These are phyloP conservation scores for Rhodofomes roseus DNA, from an alignment of 1,284 basidiomycete species.

Conservation along the genomic window DNA sequence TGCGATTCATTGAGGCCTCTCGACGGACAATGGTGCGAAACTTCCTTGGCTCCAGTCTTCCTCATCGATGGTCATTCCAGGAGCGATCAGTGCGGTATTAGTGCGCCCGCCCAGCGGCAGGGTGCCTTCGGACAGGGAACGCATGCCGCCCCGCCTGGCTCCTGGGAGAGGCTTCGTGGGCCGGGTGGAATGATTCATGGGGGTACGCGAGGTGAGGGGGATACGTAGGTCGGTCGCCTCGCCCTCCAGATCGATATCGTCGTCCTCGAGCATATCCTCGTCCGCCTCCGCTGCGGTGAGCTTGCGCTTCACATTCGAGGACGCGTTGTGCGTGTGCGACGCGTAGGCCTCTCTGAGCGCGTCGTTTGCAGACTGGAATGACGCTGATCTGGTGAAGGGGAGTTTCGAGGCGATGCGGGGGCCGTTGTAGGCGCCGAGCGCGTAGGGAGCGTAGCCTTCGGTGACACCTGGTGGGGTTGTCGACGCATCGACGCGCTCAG, in stretches of 20 bases:
- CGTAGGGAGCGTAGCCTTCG: conserved; percentile 21
- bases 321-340: conserved; percentile 11
- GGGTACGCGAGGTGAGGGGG: neutral
- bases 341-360: conserved; percentile 18
- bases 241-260: neutral
- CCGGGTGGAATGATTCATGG: neutral
- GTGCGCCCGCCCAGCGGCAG: conserved; percentile 14
- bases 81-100: neutral
- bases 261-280: neutral
- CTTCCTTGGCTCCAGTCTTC: conserved; percentile 22
- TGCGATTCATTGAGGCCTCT: neutral
- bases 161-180: conserved; percentile 7
- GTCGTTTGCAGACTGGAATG: conserved; percentile 23
- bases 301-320: conserved; percentile 17
- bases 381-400: conserved; percentile 21
- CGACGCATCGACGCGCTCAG: neutral
- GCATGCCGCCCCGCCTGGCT: conserved; percentile 9
- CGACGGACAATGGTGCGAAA: neutral
- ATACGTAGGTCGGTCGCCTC: neutral
- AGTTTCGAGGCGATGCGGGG: conserved; percentile 13
- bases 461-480: conserved; percentile 15
- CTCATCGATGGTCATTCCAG: conserved; percentile 14
- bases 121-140: conserved; percentile 18
- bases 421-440: conserved; percentile 17
- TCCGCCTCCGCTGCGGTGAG: conserved; percentile 10